Evolutionary conservation across 106 monocot species (phyloP), one percentile per base, ranked within the genome.

Genomic region (Posidonia australis): DNA sequence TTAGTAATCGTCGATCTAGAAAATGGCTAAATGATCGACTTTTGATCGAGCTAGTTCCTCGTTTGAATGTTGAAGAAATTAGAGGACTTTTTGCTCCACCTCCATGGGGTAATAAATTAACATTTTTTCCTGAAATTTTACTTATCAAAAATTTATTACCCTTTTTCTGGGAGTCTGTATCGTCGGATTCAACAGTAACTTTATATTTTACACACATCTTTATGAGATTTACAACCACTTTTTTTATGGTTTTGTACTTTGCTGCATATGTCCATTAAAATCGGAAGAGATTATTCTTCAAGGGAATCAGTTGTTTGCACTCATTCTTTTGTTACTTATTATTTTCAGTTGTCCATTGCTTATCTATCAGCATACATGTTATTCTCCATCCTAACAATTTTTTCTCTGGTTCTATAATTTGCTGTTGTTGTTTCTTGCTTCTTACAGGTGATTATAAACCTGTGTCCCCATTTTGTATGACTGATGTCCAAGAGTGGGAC

Each of bases 61-160:
- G 87, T 19, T 69, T 98, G 21, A 85, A 85, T 79, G 98, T 70
- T 16, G 98, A 98, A 45, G 98, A 98, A 87, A 91, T 98, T 24
- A 87, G 87, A 76, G 98, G 98, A 67, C 83, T 91, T 14, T 98
- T 98, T 80, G 91, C 98, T 64, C 98, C 91, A 44, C 98, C 98
- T 65, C 98, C 98, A 58, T 98, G 84, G 84, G 96, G 98, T 98
- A 87, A 68, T n/a, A n/a, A 21, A 25, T 3, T 75, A 62, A 4
- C 22, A 17, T 42, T 62, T 19, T 4, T 29, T 26, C 5, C 19
- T 31, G 29, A 5, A 58, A 5, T 58, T 30, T 26, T 26, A 16
- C n/a, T n/a, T n/a, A n/a, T n/a, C n/a, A n/a, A n/a, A n/a, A n/a
- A n/a, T n/a, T n/a, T n/a, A n/a, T n/a, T n/a, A n/a, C n/a, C n/a